phyloP scores from a whole-genome alignment of 495 filamentous ascomycete species.

The Alectoria sarmentosa region DNA sequence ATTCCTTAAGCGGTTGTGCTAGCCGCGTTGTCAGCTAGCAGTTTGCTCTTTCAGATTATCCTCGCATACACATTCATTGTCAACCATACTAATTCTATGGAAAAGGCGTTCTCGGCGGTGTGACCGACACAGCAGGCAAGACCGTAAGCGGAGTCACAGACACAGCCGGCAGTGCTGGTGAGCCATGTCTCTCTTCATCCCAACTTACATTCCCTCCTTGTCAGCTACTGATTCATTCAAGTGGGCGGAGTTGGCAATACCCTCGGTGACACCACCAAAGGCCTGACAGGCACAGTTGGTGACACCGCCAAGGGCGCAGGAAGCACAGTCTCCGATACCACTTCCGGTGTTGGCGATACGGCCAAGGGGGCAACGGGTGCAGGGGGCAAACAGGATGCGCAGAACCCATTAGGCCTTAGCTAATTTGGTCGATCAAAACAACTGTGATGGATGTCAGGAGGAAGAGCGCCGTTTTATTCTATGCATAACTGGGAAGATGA shows the following conservation, averaged over 20 bases:
- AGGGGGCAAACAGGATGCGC: conserved; percentile 19
- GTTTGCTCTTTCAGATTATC: neutral
- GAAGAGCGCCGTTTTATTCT: neutral
- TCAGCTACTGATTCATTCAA: conserved; percentile 1
- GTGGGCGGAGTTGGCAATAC: conserved; percentile 23
- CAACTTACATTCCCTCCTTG: neutral
- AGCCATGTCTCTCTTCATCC: neutral
- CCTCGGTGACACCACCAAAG: conserved; percentile 17
- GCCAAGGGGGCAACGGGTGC: conserved; percentile 12
- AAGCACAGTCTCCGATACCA: conserved; percentile 14
- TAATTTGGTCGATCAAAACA: neutral
- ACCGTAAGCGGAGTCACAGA: conserved; percentile 41
- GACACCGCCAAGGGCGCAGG: conserved; percentile 16
- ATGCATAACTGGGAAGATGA: neutral
- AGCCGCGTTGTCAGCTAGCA: neutral
- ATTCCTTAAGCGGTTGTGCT: neutral
- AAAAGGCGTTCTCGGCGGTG: conserved; percentile 34
- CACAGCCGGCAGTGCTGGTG: conserved; percentile 22
- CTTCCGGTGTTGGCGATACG: conserved; percentile 12
- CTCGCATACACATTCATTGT: neutral
- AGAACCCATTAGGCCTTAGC: conserved; percentile 25
- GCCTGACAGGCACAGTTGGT: conserved; percentile 18
- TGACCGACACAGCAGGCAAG: conserved; percentile 50
- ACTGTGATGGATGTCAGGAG: neutral
- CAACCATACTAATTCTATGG: neutral